phyloP scores from a whole-genome alignment of 345 rosid genomes.

The Pistacia integerrima region DNA sequence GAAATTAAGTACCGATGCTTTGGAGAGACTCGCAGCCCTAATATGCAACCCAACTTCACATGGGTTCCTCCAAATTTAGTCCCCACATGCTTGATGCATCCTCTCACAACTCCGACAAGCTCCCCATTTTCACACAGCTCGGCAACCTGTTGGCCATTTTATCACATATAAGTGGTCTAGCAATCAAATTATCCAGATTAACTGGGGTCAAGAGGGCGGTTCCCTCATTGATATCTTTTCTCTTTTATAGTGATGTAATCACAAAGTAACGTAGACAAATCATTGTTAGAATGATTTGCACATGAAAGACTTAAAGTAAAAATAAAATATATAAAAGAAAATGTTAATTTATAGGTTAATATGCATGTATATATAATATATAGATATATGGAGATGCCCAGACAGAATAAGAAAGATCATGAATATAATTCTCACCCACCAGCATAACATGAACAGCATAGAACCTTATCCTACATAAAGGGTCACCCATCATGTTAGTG shows the following conservation, averaged over 20 bases:
- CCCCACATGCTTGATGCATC: slow-evolving; percentile 62
- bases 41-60: slow-evolving; percentile 56
- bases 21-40: slow-evolving; percentile 66
- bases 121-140: slow-evolving; percentile 53
- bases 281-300: slow-evolving; percentile 11
- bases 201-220: slow-evolving; percentile 19
- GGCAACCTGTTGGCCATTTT: slow-evolving; percentile 52
- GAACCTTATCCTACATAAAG: slow-evolving; percentile 53
- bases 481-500: slow-evolving; percentile 46
- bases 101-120: slow-evolving; percentile 60
- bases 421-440: slow-evolving; percentile 35
- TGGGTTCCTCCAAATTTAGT: slow-evolving; percentile 30
- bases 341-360: neutral
- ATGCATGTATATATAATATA: neutral
- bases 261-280: slow-evolving; percentile 15
- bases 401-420: neutral
- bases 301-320: slow-evolving; percentile 12
- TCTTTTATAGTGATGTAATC: neutral
- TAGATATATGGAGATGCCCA: neutral
- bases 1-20: slow-evolving; percentile 40
- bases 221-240: slow-evolving; percentile 3
- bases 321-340: neutral
- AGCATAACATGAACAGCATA: slow-evolving; percentile 55
- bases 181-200: neutral
- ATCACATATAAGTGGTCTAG: slow-evolving; percentile 18